Evolutionary conservation across 2,329 filamentous ascomycete genomes (phyloP).

Genomic region (Hypocreales sp.): DNA sequence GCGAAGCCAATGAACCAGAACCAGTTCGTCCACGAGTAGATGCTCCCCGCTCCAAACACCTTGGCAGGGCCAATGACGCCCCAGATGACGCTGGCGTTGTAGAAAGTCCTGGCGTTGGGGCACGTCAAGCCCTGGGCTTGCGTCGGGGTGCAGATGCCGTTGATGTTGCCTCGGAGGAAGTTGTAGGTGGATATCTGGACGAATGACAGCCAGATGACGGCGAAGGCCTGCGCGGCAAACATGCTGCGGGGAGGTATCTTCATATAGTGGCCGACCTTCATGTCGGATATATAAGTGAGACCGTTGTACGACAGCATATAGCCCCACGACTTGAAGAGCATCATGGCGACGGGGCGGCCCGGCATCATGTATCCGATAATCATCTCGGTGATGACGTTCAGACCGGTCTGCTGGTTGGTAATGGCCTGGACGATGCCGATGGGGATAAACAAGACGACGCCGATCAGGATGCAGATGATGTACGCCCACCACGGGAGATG

Average conservation of each 20-base stretch:
- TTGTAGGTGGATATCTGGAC: conserved; percentile 22
- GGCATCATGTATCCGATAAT: conserved; percentile 32
- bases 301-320: conserved; percentile 31
- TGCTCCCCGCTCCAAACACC: conserved; percentile 19
- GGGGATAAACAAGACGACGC: conserved; percentile 24
- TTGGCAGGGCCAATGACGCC: conserved; percentile 34
- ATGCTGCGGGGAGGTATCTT: conserved; percentile 35
- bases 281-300: conserved; percentile 29
- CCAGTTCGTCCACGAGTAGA: conserved; percentile 32
- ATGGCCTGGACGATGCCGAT: conserved; percentile 30
- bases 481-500: conserved; percentile 28
- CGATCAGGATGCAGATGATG: conserved; percentile 23
- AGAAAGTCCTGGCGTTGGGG: conserved; percentile 42
- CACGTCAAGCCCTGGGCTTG: conserved; percentile 38
- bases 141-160: conserved; percentile 30
- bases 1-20: conserved; percentile 39
- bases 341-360: conserved; percentile 30
- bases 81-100: conserved; percentile 44
- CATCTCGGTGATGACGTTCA: conserved; percentile 33
- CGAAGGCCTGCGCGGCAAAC: conserved; percentile 27
- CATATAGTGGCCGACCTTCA: conserved; percentile 38
- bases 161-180: conserved; percentile 29
- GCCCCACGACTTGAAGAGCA: conserved; percentile 31
- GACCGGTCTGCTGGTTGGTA: conserved; percentile 30
- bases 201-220: conserved; percentile 22